Base-by-base conservation (phyloP, 2,329 filamentous ascomycete species). In the Epichloe amarillans region DNA sequence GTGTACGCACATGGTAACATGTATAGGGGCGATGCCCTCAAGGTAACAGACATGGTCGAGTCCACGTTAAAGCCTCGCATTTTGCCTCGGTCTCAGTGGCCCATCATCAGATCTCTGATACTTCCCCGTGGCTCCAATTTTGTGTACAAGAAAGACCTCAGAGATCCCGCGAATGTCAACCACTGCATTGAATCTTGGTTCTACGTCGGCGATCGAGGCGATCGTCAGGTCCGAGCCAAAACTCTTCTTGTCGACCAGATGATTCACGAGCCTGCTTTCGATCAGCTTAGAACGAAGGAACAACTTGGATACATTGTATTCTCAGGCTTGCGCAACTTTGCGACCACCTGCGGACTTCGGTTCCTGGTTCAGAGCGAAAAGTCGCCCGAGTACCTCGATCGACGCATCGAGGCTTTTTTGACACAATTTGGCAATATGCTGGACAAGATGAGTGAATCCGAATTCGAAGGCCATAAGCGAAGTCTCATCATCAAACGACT, bases 251-350 rank as follows among this genome's bases (percentile, higher is more conserved):
- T 96, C 41, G 85, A 88, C 26, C 93, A 97, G 67, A 86, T 98
- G 70, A 83, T 88, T 0, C 86, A 95, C 51, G 93, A 98, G 69
- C 90, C 90, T 4, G 86, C 86, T 8, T 98, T 97, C 63, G 88
- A 98, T 67, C 89, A 95, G 65, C 76, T 98, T 7, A 82, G 93
- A 47, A 97, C 93, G 42, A 96, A 97, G 68, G 91, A 98, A 66
- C 91, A 98, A 68, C 83, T 98, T 6, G 93, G 93, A 12, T 98
- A 98, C 60, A 87, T 98, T 49, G 91, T 98, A 0, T 95, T 91
- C 68, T 91, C 86, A 46, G 87, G 88, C 30, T 75, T 82, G 11
- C 75, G 84, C 39, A 77, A 78, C 49, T 80, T 85, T 50, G 72
- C 81, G n/a, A 89, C 86, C 0, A 91, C 85, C 0, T 84, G 88